These are phyloP conservation scores for Curvularia lunata DNA, from an alignment of 2,329 filamentous ascomycete genomes.

Conservation along the genomic window DNA sequence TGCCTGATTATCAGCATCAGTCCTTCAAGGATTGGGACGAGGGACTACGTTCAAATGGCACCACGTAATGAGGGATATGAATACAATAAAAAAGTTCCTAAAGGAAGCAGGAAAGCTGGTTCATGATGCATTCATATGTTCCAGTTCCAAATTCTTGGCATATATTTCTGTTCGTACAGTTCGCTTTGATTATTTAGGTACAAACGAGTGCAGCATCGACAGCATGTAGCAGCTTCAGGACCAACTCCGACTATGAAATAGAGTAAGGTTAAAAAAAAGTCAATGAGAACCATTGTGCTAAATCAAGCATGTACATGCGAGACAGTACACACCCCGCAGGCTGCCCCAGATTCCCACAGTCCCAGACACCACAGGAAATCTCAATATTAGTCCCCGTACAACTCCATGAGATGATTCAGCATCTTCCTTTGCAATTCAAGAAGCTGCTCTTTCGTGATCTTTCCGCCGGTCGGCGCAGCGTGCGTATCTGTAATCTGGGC, in stretches of 20 bases:
- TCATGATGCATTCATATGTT: background rate
- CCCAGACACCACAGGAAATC: background rate
- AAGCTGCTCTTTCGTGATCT: constrained; percentile 37
- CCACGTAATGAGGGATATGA: background rate
- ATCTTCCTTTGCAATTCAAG: constrained; percentile 46
- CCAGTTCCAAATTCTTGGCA: background rate
- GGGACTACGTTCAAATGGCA: background rate
- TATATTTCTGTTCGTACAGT: background rate
- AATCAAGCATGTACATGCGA: background rate
- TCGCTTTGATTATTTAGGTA: background rate
- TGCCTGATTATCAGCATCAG: constrained; percentile 41
- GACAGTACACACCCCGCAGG: background rate
- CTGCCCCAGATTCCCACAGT: too few relatives aligned
- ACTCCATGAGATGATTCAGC: constrained; percentile 42
- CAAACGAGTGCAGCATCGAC: background rate
- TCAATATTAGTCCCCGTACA: constrained; percentile 34
- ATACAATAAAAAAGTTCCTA: too few relatives aligned
- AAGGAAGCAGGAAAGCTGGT: too few relatives aligned
- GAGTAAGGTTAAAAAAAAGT: background rate
- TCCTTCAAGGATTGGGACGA: constrained; percentile 22
- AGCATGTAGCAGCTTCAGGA: background rate
- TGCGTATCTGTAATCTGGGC: constrained; percentile 4
- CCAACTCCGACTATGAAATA: background rate
- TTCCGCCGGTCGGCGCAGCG: constrained; percentile 14
- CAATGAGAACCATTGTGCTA: background rate